phyloP scores from a whole-genome alignment of 2,329 filamentous ascomycete genomes.

The Sporothrix brunneoviolacea region DNA sequence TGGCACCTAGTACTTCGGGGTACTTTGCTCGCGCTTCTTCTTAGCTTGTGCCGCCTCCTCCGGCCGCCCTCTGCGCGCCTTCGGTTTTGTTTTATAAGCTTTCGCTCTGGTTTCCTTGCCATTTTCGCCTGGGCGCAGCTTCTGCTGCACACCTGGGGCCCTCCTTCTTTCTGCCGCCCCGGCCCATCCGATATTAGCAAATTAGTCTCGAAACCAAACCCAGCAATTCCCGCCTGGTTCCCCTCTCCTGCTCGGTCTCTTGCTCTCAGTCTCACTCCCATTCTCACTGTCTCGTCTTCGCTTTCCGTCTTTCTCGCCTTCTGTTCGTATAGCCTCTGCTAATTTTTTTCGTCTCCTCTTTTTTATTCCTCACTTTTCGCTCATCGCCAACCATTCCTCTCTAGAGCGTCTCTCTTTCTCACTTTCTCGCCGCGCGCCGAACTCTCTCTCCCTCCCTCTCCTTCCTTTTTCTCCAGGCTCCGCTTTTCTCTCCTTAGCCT shows the following conservation, averaged over 20 bases:
- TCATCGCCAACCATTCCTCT: neutral
- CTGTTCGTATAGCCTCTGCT: neutral
- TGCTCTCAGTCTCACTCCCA: neutral
- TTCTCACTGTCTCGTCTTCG: slow-evolving; percentile 1
- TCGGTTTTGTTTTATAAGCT: neutral
- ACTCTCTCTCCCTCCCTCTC: neutral
- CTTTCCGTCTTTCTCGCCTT: neutral
- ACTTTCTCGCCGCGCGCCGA: slow-evolving; percentile 1
- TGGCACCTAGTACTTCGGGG: slow-evolving; percentile 1
- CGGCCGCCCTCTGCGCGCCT: neutral
- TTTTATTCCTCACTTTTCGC: neutral
- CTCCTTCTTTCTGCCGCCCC: slow-evolving; percentile 11
- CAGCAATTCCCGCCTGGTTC: slow-evolving; percentile 11
- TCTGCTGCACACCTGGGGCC: neutral
- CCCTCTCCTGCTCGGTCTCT: slow-evolving; percentile 4
- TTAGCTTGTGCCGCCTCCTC: neutral
- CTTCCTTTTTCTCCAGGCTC: slow-evolving; percentile 7
- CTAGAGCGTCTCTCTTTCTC: neutral
- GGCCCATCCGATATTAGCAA: slow-evolving; percentile 18
- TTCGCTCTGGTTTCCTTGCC: neutral
- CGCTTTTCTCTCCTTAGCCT: slow-evolving; percentile 11
- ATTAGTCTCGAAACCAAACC: slow-evolving; percentile 12
- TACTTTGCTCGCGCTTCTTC: slow-evolving; percentile 3
- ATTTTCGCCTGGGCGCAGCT: neutral
- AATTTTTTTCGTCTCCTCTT: neutral